Conservation (phyloP, 805 yeast genomes). For the Cyberlindnera petersonii region DNA sequence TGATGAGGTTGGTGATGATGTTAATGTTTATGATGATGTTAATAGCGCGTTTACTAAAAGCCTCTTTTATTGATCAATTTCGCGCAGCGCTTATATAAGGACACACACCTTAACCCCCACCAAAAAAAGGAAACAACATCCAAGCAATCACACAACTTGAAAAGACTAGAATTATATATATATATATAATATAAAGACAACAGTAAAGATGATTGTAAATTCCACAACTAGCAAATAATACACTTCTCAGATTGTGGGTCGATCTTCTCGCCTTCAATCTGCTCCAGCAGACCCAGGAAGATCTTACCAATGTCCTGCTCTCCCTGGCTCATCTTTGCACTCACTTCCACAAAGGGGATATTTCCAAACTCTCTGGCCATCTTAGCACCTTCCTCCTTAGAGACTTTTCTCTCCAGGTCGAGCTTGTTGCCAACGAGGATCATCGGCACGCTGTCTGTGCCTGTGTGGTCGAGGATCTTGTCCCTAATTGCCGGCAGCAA, state of each 20-base stretch:
- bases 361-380: constrained; percentile 59
- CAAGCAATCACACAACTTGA: neutral
- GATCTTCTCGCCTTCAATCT: constrained; percentile 61
- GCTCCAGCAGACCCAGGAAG: constrained; percentile 55
- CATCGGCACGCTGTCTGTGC: constrained; percentile 69
- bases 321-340: constrained; percentile 75
- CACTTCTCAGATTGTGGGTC: constrained; percentile 51
- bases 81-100: too few species aligned
- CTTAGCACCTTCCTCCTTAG: constrained; percentile 51
- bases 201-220: neutral
- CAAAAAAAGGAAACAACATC: too few species aligned
- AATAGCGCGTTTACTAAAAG: too few species aligned
- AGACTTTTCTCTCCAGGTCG: constrained; percentile 65
- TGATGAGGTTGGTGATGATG: too few species aligned
- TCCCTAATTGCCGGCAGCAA: constrained; percentile 74
- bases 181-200: neutral
- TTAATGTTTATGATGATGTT: too few species aligned
- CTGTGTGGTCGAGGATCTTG: constrained; percentile 70
- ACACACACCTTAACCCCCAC: too few species aligned
- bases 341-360: constrained; percentile 77
- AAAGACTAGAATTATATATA: neutral
- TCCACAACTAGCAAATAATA: constrained; percentile 31
- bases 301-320: constrained; percentile 66
- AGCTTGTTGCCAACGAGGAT: constrained; percentile 73
- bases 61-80: too few species aligned